Base-by-base conservation (phyloP, 1,284 basidiomycete genomes). In the Microbotryum intermedium region DNA sequence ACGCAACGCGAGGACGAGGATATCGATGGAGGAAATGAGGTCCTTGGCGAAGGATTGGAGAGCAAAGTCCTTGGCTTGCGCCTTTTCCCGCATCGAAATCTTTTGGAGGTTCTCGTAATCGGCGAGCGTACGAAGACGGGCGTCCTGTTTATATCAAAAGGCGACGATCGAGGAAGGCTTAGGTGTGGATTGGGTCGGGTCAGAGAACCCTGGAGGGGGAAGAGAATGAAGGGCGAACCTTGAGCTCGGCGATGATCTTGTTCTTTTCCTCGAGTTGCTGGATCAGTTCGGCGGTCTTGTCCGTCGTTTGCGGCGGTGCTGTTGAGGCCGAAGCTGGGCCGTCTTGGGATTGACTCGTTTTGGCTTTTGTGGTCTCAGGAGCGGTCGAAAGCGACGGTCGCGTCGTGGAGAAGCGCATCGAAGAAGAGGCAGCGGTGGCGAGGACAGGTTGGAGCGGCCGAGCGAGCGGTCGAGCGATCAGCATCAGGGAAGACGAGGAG, bases 51-150 rank as follows among this genome's bases (percentile, higher is more conserved):
- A 95, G 57, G 84, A 84, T 54, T 87, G 82, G 73, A 98, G 93
- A 60, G 92, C 93, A 76, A 88, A 94, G 76, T 97, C 91, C 63
- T 85, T 84, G 21, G 91, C 89, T 75, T 90, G 88, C 73, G 88
- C 83, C 79, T 90, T 92, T 77, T 98, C 94, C 65, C 89, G 83
- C 29, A 84, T 84, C 58, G 90, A 82, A 69, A 93, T 90, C 61
- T 91, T 86, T 74, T 93, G 90, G 53, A 97, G 80, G 74, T 97
- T 99, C 65, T 97, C 80, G 77, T 91, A 90, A 78, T 98, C 94
- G 67, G 94, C 95, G 62, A 71, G 58, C 16, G 65, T 61, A 26
- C 69, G 63, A 11, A 76, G 71, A 45, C 71, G 71, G 6, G 70
- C 62, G 60, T 72, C 69, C 70, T 71, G 48, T 21, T 7, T 5